phyloP scores from a whole-genome alignment of 768 basidiomycete species.

The Tulasnella sp. region DNA sequence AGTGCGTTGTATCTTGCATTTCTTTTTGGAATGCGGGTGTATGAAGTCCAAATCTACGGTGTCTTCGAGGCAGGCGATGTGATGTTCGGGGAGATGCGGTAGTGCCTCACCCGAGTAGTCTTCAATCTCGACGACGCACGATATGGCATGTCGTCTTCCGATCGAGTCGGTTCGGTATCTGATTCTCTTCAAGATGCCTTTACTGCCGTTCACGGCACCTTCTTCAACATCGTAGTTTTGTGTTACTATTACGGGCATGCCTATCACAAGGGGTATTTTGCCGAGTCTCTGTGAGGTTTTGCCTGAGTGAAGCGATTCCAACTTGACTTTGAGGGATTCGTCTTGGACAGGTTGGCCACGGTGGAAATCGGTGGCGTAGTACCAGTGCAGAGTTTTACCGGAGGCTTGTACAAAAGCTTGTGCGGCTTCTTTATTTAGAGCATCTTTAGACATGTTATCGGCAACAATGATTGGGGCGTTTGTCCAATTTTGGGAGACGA shows the following conservation, averaged over 20 bases:
- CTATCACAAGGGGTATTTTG: constrained; percentile 11
- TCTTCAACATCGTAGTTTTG: constrained; percentile 48
- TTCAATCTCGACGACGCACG: constrained; percentile 41
- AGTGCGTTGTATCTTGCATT: constrained; percentile 39
- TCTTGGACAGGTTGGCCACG: not conserved
- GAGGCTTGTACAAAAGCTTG: not conserved
- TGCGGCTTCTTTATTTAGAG: constrained; percentile 12
- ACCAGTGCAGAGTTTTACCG: constrained; percentile 10
- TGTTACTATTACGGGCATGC: constrained; percentile 31
- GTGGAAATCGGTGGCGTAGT: constrained; percentile 22
- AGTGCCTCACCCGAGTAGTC: constrained; percentile 36
- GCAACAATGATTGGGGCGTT: constrained; percentile 6
- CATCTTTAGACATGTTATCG: constrained; percentile 32
- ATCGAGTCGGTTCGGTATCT: constrained; percentile 38
- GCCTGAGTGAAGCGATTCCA: not conserved
- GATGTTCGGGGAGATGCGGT: constrained; percentile 34
- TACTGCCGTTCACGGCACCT: constrained; percentile 48
- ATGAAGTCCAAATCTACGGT: constrained; percentile 38
- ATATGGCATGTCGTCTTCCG: constrained; percentile 37
- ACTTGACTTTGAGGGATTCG: not conserved
- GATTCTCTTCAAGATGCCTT: constrained; percentile 40
- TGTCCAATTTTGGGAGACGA: no score
- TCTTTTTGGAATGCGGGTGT: constrained; percentile 39
- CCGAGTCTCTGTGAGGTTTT: constrained; percentile 16
- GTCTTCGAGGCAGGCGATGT: constrained; percentile 42